Evolutionary conservation across 495 filamentous ascomycete species (phyloP), one percentile per base, ranked within the genome.

Genomic region (Aspergillus diversus): DNA sequence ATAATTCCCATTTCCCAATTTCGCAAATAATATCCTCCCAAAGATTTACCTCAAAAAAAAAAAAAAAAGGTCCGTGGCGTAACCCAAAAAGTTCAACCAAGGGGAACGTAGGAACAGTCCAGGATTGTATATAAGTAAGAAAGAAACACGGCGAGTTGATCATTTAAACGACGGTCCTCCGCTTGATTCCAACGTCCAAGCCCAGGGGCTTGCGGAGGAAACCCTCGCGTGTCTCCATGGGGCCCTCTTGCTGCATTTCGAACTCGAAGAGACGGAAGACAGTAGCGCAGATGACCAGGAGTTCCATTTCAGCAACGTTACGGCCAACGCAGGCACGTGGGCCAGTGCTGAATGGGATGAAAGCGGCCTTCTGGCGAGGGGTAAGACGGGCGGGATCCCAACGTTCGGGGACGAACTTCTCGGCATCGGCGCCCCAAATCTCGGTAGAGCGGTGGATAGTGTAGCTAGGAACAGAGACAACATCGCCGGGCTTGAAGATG

Each of bases 291-390:
- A 96, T 95, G 53, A 93, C 81, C 64, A 89, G 87, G 77, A 97
- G 80, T 73, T 96, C 93, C 92, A 97, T 96, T 83, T 96, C 93
- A 0, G 93, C 93, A 17, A 97, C 89, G 71, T 93, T 95, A 52
- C 91, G 74, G 0, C 92, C 92, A 15, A 97, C 91, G 65, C 92
- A 97, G 5, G 89, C 84, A 16, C 92, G 75, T 2, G 93, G 92
- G 0, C 93, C 93, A 53, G 90, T 84, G 62, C 85, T 89, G 73
- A 97, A 97, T 0, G 93, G 93, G 55, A 97, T 90, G 65, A 97
- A 97, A 0, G 89, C 88, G 16, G 82, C 82, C 76, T 92, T 92
- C 69, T 93, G 91, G 50, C 81, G 76, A 16, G 85, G 60, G 6
- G 87, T 92, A 7, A 87, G 64, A 5, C 70, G 73, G 2, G 73